These are phyloP conservation scores for Aspergillus sergii DNA, from an alignment of 2,329 filamentous ascomycete genomes.

Conservation along the genomic window DNA sequence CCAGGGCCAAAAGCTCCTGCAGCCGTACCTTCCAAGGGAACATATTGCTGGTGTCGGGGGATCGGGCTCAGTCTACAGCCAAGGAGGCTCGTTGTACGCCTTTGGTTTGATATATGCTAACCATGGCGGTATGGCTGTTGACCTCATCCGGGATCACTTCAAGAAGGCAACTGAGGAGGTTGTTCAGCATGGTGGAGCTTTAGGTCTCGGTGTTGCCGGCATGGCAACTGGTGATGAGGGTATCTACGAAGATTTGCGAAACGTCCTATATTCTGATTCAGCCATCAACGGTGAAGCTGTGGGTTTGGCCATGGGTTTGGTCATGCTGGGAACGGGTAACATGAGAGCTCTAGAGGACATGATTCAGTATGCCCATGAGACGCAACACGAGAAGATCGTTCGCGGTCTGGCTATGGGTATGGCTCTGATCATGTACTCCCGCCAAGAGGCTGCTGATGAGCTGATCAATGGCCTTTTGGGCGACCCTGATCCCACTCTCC, in stretches of 20 bases:
- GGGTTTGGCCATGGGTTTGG: conserved; percentile 91
- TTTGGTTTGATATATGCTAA: conserved; percentile 97
- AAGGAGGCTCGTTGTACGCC: conserved; percentile 92
- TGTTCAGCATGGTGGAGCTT: conserved; percentile 92
- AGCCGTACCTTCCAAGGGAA: conserved; percentile 86
- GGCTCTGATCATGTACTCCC: conserved; percentile 97
- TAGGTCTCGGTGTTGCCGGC: conserved; percentile 92
- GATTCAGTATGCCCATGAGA: conserved; percentile 97
- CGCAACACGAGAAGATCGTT: conserved; percentile 98
- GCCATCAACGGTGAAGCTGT: conserved; percentile 97
- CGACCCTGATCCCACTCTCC: conserved; percentile 88
- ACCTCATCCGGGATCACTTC: conserved; percentile 51
- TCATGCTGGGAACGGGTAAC: conserved; percentile 98
- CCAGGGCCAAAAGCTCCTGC: conserved; percentile 88
- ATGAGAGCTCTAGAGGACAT: conserved; percentile 91
- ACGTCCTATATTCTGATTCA: conserved; percentile 87
- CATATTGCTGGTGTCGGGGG: conserved; percentile 64
- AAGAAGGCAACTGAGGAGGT: conserved; percentile 67
- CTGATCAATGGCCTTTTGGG: conserved; percentile 91
- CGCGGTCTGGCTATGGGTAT: conserved; percentile 94
- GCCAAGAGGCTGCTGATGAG: conserved; percentile 91
- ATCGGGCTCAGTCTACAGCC: conserved; percentile 87
- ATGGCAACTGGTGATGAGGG: conserved; percentile 93
- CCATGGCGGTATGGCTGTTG: conserved; percentile 81
- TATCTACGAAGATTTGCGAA: conserved; percentile 88